Evolutionary conservation across 2,329 filamentous ascomycete genomes (phyloP), one percentile per base, ranked within the genome.

Genomic region (Chrysoporthe puriensis): DNA sequence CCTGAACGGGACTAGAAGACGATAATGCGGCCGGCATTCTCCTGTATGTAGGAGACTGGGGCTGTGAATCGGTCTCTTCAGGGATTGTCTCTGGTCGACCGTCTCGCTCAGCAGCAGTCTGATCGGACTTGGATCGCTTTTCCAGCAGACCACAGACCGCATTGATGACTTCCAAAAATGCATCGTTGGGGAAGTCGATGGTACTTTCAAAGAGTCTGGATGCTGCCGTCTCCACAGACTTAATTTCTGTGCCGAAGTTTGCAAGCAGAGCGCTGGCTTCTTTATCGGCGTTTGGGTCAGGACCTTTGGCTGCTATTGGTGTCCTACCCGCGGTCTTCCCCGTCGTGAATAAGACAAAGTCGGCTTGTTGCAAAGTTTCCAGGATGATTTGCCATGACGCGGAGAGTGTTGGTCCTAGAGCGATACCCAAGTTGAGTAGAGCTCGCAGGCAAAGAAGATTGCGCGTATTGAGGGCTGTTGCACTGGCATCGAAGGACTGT

Each of bases 341-440:
- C 16, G 85, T 88, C 13, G 87, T 85, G 66, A 90, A 91, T 36
- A 97, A 85, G 4, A 98, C 90, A 70, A 97, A 89, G 73, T 98
- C 96, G 2, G 95, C 94, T 77, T 97, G 93, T 74, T 97, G 94
- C 8, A 99, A 81, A 0, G 94, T 97, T 74, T 97, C 94, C 1
- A 99, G 85, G 18, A 99, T 84, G 67, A 99, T 98, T 1, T 89
- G 90, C 92, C 96, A 99, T 0, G 95, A 92, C 16, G 86, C 84
- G 46, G 91, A 90, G 0, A 99, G 83, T 0, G 93, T 97, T 3
- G 96, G 94, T 0, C 96, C 96, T 1, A 99, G 81, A 2, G 96
- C 96, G 74, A 98, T 99, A 1, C 96, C 96, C 3, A 99, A 81
- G 73, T 99, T 99, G n/a, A 99, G 81, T 18, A 99, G 83, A 42